phyloP scores from a whole-genome alignment of 225 moss, liverwort and hornwort species.

The Marchantia paleacea region DNA sequence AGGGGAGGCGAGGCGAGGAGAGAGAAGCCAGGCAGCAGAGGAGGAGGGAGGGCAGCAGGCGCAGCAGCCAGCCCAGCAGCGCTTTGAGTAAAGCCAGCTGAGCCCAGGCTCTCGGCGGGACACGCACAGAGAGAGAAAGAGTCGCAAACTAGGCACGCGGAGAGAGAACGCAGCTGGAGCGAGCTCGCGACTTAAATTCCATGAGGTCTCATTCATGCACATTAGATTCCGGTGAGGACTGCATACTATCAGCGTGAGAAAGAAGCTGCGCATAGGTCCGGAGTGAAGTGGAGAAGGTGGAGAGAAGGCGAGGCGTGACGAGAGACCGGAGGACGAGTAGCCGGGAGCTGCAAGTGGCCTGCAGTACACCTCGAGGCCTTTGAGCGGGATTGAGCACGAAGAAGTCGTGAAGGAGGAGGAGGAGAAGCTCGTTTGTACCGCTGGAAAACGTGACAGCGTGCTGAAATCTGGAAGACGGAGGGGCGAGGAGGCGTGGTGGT shows the following conservation, averaged over 20 bases:
- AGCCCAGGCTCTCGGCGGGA: background rate
- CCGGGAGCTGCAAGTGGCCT: background rate
- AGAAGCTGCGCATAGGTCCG: too few species aligned
- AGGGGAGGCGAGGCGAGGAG: background rate
- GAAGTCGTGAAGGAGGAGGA: background rate
- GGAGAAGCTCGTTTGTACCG: background rate
- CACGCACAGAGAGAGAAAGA: constrained; percentile 1
- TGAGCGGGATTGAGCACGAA: background rate
- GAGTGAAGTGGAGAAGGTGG: background rate
- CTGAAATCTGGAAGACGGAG: background rate
- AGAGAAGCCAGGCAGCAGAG: background rate
- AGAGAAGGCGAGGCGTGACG: background rate
- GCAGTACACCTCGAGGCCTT: background rate
- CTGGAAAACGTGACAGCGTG: too few species aligned
- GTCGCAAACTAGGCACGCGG: background rate
- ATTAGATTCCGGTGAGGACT: background rate
- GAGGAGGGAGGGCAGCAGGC: background rate
- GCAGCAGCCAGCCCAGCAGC: too few species aligned
- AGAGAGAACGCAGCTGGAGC: background rate
- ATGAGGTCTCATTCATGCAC: background rate
- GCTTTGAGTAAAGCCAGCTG: too few species aligned
- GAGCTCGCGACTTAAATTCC: background rate
- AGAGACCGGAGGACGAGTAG: background rate
- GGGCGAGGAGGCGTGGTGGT: background rate
- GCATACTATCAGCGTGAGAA: background rate